These are phyloP conservation scores for Dunaliella sp. DNA, from an alignment of 139 green algal genomes.

Conservation along the genomic window DNA sequence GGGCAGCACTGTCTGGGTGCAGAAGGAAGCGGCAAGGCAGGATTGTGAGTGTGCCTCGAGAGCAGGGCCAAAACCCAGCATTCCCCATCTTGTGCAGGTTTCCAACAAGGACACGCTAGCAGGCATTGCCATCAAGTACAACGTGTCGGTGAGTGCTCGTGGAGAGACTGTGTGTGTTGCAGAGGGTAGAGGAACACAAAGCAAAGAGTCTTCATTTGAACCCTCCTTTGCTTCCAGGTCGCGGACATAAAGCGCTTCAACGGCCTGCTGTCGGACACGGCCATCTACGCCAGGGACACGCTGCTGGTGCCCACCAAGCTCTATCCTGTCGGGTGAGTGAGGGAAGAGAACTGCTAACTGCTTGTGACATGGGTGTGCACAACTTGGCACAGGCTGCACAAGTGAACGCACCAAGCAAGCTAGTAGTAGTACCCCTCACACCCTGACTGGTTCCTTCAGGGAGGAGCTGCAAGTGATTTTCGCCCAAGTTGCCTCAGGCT, in stretches of 20 bases:
- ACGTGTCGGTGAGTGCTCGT: constrained; percentile 72
- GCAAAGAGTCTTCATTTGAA: background rate
- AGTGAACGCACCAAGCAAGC: background rate
- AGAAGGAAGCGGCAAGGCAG: no score
- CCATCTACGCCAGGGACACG: constrained; percentile 71
- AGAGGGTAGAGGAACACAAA: no score
- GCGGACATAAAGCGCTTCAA: constrained; percentile 86
- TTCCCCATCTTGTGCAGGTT: no score
- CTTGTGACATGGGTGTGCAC: no score
- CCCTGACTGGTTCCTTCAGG: constrained; percentile 32
- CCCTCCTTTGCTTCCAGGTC: constrained; percentile 52
- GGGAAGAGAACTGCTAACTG: background rate
- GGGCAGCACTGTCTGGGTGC: no score
- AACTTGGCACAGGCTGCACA: no score
- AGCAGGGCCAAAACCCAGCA: no score
- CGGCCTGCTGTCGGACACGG: constrained; percentile 74
- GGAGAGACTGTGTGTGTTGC: no score
- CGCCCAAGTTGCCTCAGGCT: constrained; percentile 25
- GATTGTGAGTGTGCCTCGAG: no score
- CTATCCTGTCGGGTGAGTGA: constrained; percentile 63
- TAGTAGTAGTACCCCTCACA: no score
- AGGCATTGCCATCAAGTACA: constrained; percentile 79
- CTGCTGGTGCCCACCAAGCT: constrained; percentile 71
- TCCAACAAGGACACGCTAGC: constrained; percentile 80
- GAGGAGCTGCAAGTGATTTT: constrained; percentile 38